Percentiles rank a stretch among this genome's conserved stretches.
These are phyloP conservation scores for Simmondsia chinensis DNA, from an alignment of 148 eudicot genomes.

Conservation along the genomic window DNA sequence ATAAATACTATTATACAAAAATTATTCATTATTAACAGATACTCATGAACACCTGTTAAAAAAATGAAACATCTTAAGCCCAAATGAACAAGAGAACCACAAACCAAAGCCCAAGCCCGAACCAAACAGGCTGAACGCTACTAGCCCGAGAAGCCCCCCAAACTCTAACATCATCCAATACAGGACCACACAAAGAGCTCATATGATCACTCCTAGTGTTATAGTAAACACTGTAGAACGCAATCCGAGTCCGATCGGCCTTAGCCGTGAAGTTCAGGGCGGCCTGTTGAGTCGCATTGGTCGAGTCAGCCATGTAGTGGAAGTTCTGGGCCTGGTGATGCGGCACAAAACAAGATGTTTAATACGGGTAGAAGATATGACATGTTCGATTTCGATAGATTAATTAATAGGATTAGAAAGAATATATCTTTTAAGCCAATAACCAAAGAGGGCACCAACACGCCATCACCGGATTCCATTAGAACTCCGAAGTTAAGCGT, in stretches of 20 bases:
- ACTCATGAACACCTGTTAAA: too few relatives aligned
- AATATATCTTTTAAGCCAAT: too few relatives aligned
- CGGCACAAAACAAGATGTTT: too few relatives aligned
- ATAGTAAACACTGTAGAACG: constrained; percentile 85
- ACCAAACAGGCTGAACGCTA: constrained; percentile 14
- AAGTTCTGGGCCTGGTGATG: constrained; percentile 70
- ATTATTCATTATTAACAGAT: too few relatives aligned
- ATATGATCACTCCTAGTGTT: constrained; percentile 90
- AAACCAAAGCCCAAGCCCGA: constrained; percentile 21
- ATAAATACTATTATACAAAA: too few relatives aligned
- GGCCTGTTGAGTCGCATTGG: constrained; percentile 44
- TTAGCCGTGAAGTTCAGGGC: constrained; percentile 78
- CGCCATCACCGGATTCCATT: too few relatives aligned
- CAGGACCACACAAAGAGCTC: constrained; percentile 96
- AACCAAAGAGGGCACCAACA: too few relatives aligned
- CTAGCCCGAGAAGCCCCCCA: constrained; percentile 48
- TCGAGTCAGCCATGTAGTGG: constrained; percentile 59
- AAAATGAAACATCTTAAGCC: too few relatives aligned
- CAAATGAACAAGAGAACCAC: constrained; percentile 8
- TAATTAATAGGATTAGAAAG: too few relatives aligned
- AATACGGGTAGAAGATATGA: too few relatives aligned
- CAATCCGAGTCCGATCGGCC: constrained; percentile 77
- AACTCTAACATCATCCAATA: constrained; percentile 83
- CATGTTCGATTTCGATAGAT: too few relatives aligned
- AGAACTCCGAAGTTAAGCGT: too few relatives aligned